Evolutionary conservation across 805 yeast species (phyloP), one percentile per base, ranked within the genome.

Genomic region (Candida stauntonica): DNA sequence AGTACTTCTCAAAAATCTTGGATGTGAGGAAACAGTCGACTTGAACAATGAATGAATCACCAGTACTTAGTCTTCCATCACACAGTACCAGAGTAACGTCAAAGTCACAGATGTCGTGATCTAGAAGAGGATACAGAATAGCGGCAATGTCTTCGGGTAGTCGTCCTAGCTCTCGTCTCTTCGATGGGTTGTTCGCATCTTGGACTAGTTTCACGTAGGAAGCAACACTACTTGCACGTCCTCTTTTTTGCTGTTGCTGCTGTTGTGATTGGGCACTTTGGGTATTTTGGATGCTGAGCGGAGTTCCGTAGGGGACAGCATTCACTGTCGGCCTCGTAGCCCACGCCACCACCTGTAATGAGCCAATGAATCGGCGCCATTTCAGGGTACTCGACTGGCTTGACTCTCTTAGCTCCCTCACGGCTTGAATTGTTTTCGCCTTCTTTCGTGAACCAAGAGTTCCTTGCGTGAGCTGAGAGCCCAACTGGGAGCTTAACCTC

Each of bases 31-130:
- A 85, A 42, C 87, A 75, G 50, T 86, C 85, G 5, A 86, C 61
- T 50, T 80, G 86, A 0, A 87, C 64, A 17, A 75, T 67, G 51
- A 89, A 81, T 1, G 81, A 68, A 52, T 87, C 95, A 4, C 97
- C 98, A 2, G 79, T 73, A 8, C 83, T 68, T 24, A 88, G 56
- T 21, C 79, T 57, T 9, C 66, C 63, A 15, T 79, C 82, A 29
- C 80, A 75, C 51, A 70, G 75, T 7, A 83, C 68, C 26, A 85
- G 67, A 0, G 75, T 68, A 1, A 77, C 77, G 28, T 73, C 72
- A 48, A 86, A 79, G 2, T 55, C 53, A 28, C 83, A 73, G 3
- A 77, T 66, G 7, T 68, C 65, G 8, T 73, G 58, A 38, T 76
- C 84, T 3, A 85, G 39, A 23, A 88, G 64, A 0, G 94, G 87